Base-by-base conservation (phyloP, 2,329 filamentous ascomycete genomes). In the Phialocephala sp. region DNA sequence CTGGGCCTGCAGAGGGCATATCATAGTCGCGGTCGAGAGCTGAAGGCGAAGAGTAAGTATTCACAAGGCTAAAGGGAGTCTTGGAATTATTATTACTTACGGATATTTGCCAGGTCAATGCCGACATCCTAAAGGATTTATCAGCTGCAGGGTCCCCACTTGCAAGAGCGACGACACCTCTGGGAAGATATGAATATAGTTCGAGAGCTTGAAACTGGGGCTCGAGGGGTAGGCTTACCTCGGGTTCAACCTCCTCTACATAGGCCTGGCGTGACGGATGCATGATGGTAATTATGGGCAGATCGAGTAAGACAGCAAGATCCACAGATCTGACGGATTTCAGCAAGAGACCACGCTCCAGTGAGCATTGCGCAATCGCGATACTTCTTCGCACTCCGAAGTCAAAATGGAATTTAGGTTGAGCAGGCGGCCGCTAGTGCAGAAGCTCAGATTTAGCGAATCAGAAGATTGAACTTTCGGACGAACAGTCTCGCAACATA, bases 241-340 rank as follows among this genome's bases (percentile, higher is more conserved):
- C 85, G 61, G 84, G 79, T 76, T 87, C 83, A 52, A 82, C 89
- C 76, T 97, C 94, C 84, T 98, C 94, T 70, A 98, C 93, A 79
- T 96, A 97, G 50, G 94, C 94, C 80, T 94, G 91, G 71, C 95
- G 88, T 77, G 94, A 89, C 65, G 94, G 94, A 82, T 97, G 94
- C 82, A 97, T 71, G 50, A 27, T 59, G 63, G 56, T 52, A n/a
- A 39, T 36, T 54, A 35, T 32, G 9, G 4, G 8, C n/a, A 22
- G 18, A 32, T 32, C 27, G 27, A 32, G 6, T 32, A 32, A 32
- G 27, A 6, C 27, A 3, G 27, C 6, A 32, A 6, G 27, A 32
- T 32, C 6, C 27, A 32, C 27, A 32, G 6, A 32, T 3, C 27
- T 32, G 27, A 32, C 27, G 27, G 27, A 32, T 32, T 32, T 6